Base-by-base conservation (phyloP, 2,329 filamentous ascomycete species). In the Fusarium pseudocircinatum region DNA sequence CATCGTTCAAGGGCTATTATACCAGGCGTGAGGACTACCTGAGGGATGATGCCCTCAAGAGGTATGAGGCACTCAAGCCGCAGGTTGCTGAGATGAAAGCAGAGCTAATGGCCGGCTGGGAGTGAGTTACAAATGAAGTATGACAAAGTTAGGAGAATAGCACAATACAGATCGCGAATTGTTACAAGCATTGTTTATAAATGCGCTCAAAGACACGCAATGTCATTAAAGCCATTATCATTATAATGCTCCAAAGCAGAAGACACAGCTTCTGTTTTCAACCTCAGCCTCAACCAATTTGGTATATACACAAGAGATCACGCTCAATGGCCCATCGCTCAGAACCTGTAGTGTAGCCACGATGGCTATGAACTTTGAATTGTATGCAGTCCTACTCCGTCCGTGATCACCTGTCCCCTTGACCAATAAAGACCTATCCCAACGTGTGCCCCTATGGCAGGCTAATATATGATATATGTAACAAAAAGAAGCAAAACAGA, bases 1-100 rank as follows among this genome's bases (percentile, higher is more conserved):
- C 81, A 28, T 79, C 82, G 53, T 83, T 82, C 62, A 77, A 84
- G 28, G 77, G 57, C 16, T 82, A 79, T 52, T 85, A 85, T 65
- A 63, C 72, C 7, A 77, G 80, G 18, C 74, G 77, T 10, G 69
- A 76, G 9, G 77, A 77, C 11, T 67, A 82, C 30, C 81, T 83
- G 70, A 77, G 81, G 14, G 77, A 78, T 9, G 81, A 82, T 44
- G 79, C 78, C 22, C 64, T 81, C 58, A 74, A 79, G 49, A 79
- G 83, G 44, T 75, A 75, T 47, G 67, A 70, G 28, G 75, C 69
- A 24, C 44, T 83, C 32, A 54, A 77, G 36, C 72, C 63, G 7
- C 73, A 71, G 44, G 43, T 76, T 20, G 56, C n/a, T 6, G 70
- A 67, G 28, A 78, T 75, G 69, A 65, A 34, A 47, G 67, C 52